Evolutionary conservation across 2,329 filamentous ascomycete genomes (phyloP).

Genomic region (Fusarium fujikuroi): DNA sequence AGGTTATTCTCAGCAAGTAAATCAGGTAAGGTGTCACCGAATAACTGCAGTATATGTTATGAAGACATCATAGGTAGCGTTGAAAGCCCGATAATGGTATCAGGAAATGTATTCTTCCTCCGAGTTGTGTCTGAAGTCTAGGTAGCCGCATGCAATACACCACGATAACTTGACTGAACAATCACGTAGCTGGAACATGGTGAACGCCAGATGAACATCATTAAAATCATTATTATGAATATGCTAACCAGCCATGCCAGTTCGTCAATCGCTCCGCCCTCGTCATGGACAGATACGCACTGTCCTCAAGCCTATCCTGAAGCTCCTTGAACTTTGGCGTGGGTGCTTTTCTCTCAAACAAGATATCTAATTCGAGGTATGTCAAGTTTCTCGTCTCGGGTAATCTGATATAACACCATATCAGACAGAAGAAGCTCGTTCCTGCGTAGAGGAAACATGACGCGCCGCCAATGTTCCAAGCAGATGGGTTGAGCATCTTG

Average conservation of each 20-base stretch:
- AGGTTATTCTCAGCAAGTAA: not conserved
- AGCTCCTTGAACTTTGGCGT: conserved; percentile 48
- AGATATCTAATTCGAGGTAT: conserved; percentile 43
- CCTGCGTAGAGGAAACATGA: conserved; percentile 40
- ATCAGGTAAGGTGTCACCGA: not conserved
- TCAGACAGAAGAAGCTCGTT: conserved; percentile 34
- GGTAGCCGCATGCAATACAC: too few relatives aligned
- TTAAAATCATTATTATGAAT: conserved; percentile 29
- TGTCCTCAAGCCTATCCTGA: conserved; percentile 36
- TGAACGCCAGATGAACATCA: not conserved
- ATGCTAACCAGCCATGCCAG: conserved; percentile 43
- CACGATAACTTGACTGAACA: not conserved
- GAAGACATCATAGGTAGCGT: not conserved
- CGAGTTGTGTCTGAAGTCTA: too few relatives aligned
- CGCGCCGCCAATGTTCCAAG: conserved; percentile 43
- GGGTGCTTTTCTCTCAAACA: conserved; percentile 44
- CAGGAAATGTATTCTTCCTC: not conserved
- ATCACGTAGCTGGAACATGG: not conserved
- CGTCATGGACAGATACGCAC: conserved; percentile 34
- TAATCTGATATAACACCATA: conserved; percentile 45
- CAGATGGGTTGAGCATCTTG: conserved; percentile 44
- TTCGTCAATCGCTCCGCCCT: conserved; percentile 34
- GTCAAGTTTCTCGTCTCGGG: conserved; percentile 45
- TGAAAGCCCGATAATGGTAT: not conserved
- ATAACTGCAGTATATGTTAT: not conserved